These are phyloP conservation scores for Filosporella fistucella DNA, from an alignment of 495 filamentous ascomycete genomes.

Conservation along the genomic window DNA sequence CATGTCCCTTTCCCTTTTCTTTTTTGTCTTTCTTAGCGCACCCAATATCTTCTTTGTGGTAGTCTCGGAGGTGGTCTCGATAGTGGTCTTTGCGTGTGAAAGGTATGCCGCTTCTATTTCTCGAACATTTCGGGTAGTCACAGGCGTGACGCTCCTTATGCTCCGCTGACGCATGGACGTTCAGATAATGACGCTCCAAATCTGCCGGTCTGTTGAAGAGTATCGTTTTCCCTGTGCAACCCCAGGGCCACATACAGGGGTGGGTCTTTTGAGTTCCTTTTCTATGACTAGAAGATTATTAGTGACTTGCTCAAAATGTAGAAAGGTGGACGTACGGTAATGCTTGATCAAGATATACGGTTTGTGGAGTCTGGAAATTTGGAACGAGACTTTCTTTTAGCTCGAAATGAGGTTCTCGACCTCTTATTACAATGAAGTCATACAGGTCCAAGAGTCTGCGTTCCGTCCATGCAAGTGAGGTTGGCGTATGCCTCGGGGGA, in stretches of 20 bases:
- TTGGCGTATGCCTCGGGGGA: too few species aligned
- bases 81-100: conserved; percentile 25
- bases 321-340: neutral
- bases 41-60: conserved; percentile 43
- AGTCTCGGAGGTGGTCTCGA: conserved; percentile 44
- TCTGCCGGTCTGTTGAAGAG: conserved; percentile 42
- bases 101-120: neutral
- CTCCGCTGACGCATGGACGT: conserved; percentile 29
- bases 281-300: conserved; percentile 4
- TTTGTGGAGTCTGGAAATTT: conserved; percentile 2
- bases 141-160: conserved; percentile 31
- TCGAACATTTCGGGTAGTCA: conserved; percentile 16
- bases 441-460: conserved; percentile 5
- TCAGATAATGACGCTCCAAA: conserved; percentile 38
- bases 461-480: conserved; percentile 13
- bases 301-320: neutral
- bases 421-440: conserved; percentile 15
- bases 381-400: neutral
- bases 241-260: conserved; percentile 31
- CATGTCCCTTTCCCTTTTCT: conserved; percentile 24
- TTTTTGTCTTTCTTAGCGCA: conserved; percentile 11
- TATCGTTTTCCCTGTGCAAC: conserved; percentile 1
- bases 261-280: conserved; percentile 1
- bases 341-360: conserved; percentile 15
- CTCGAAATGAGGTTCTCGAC: conserved; percentile 12